Base-by-base conservation (phyloP, 345 rosid species). In the Odontarrhena argentea region DNA sequence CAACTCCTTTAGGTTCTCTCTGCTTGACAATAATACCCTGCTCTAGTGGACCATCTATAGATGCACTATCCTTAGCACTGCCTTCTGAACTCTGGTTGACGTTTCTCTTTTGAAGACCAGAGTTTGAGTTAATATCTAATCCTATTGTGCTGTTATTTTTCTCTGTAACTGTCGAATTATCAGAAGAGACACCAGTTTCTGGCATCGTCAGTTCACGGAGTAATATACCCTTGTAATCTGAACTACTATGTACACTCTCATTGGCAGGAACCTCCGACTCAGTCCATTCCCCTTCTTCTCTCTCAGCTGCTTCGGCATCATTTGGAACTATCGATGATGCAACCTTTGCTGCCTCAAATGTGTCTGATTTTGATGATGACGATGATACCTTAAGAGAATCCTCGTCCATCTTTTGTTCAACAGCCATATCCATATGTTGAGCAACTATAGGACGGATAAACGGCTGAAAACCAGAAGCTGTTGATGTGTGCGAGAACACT, bases 271-370 rank as follows among this genome's bases (percentile, higher is more conserved):
- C 85, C 79, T 88, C 99, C 3, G 78, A 76, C 67, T 91, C 97
- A 41, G 82, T 86, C 96, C 86, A 91, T 77, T 95, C 99, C 65
- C 99, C 97, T 85, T 95, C 99, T 85, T 95, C 99, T 79, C 89
- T 88, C 72, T 91, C 99, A 32, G 76, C 45, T 9, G 67, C 75
- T 49, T 65, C 74, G 28, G 55, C 70, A 75, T 71, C 79, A 58
- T 70, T 76, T 28, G 74, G 69, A 77, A 71, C 75, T 18, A 52
- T 9, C 3, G 70, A 62, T 9, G 80, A 65, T 30, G 69, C 72
- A 55, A 62, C 76, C 48, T 77, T 83, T 32, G 68, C 56, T 49
- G 66, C 76, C 71, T 78, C 80, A 18, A 65, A 60, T 55, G 75
- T 67, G 53, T 63, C 77, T 38, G 72, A 43, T 55, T 70, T 82